Base-by-base conservation (phyloP, 768 basidiomycete genomes). In the Cystofilobasidium bisporidii region DNA sequence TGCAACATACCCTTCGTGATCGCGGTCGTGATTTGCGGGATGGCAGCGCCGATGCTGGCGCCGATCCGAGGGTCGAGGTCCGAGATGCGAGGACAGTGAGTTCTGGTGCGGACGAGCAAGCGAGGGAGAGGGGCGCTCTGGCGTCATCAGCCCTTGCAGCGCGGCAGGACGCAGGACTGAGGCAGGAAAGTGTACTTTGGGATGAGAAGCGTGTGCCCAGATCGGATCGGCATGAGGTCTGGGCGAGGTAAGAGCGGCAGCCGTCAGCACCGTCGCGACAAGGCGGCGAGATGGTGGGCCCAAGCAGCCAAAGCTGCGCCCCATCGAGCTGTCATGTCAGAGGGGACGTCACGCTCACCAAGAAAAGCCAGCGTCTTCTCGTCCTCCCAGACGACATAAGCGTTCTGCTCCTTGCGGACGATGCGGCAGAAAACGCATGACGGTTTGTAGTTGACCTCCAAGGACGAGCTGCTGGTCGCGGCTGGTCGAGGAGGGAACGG, bases 181-280 rank as follows among this genome's bases (percentile, higher is more conserved):
- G 32, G 18, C 11, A 38, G 24, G 4, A 60, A 1, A 36, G 26
- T 48, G 11, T 10, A 64, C 63, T 64, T 64, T 12, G 63, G 63
- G 24, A 64, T 64, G 20, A 64, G 55, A 8, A 64, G 63, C 20
- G 63, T 64, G 47, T 64, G 63, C 11, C 63, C 63, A 11, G 17
- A 20, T 15, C 63, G 48, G 17, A 64, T 64, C 0, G 63, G 63
- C 63, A 64, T 64, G n/a, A 64, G 48, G 41, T 64, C 63, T 64
- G 50, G 15, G 12, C 17, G 45, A 45, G 24, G 30, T 3, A 47
- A 24, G 20, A 2, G 1, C 32, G 17, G 17, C 48, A 36, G 26
- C 8, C n/a, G 22, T n/a, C n/a, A n/a, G n/a, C n/a, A n/a, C n/a
- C n/a, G n/a, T n/a, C n/a, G n/a, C n/a, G n/a, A n/a, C n/a, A n/a